Base-by-base conservation (phyloP, 2,329 filamentous ascomycete species). In the Fusarium penzigii region DNA sequence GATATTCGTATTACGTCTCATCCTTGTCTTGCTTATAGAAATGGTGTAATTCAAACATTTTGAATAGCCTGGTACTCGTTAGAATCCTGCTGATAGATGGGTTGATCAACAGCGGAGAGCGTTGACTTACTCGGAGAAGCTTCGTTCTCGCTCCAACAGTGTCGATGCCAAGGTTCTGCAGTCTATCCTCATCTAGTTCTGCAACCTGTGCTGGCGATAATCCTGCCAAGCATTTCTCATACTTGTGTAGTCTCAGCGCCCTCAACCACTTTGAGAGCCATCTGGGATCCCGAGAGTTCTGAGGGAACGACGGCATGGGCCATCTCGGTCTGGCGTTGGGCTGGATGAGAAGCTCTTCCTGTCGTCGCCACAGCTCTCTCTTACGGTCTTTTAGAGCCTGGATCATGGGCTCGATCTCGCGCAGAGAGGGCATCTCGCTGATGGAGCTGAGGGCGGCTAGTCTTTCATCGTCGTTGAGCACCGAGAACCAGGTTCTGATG, bases 221-320 rank as follows among this genome's bases (percentile, higher is more conserved):
- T 11, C 62, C 62, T 14, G 49, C 25, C 16, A 64, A 36, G 34
- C 62, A 64, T 40, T 49, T 55, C 39, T 65, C 62, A 38, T 65
- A 64, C 29, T 65, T 65, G 51, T 65, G 62, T 20, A 65, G 45
- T 36, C 62, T 64, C 48, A 65, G 44, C 40, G 62, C 58, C 48
- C 61, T 58, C 36, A 65, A 52, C 62, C 62, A 65, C 52, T 65
- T 65, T 10, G 58, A 45, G 9, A 59, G 52, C 62, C 62, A 65
- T 34, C 58, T 56, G 38, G 62, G 58, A n/a, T 64, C 62, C 17
- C 60, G 53, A 2, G 62, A 58, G 46, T 44, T 53, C 42, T 52
- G 52, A 29, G 62, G 62, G 25, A 64, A 64, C 6, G 53, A 48
- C 3, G 62, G 62, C 58, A 64, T 64, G 14, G 52, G 46, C 62